phyloP scores from a whole-genome alignment of 257 asterid species.

The Echites panduratus region DNA sequence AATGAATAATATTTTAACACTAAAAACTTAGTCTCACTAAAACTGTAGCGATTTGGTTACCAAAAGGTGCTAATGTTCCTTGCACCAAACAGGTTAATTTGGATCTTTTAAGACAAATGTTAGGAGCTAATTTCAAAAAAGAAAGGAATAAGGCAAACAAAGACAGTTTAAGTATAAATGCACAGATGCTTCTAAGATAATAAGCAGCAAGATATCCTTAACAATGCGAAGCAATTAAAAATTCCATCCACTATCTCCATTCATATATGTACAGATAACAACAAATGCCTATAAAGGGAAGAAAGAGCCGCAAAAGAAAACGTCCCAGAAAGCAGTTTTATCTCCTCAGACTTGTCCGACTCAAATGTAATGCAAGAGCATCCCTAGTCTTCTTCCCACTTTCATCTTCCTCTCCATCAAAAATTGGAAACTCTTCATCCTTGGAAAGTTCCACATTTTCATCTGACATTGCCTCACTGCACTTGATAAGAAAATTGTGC shows the following conservation, averaged over 20 bases:
- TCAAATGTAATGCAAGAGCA: conserved; percentile 71
- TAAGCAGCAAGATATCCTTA: neutral
- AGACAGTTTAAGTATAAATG: neutral
- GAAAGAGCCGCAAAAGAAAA: neutral
- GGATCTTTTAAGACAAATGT: neutral
- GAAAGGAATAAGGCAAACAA: neutral
- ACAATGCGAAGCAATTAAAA: neutral
- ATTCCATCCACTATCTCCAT: neutral
- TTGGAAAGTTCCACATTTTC: conserved; percentile 33
- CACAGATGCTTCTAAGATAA: neutral
- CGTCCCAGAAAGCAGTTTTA: conserved; percentile 14
- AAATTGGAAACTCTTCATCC: conserved; percentile 34
- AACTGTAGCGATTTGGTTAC: neutral
- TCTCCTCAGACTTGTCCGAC: conserved; percentile 48
- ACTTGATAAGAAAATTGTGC: conserved; percentile 90
- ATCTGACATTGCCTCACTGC: conserved; percentile 59
- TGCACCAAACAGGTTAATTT: neutral
- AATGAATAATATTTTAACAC: too few relatives aligned
- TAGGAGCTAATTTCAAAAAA: neutral
- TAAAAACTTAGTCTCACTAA: neutral
- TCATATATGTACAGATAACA: neutral
- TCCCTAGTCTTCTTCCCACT: conserved; percentile 58
- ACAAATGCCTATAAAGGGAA: neutral
- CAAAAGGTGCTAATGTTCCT: neutral
- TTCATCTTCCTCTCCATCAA: conserved; percentile 54